These are phyloP conservation scores for Fallopia convolvulus DNA, from an alignment of 148 eudicot genomes.

Conservation along the genomic window DNA sequence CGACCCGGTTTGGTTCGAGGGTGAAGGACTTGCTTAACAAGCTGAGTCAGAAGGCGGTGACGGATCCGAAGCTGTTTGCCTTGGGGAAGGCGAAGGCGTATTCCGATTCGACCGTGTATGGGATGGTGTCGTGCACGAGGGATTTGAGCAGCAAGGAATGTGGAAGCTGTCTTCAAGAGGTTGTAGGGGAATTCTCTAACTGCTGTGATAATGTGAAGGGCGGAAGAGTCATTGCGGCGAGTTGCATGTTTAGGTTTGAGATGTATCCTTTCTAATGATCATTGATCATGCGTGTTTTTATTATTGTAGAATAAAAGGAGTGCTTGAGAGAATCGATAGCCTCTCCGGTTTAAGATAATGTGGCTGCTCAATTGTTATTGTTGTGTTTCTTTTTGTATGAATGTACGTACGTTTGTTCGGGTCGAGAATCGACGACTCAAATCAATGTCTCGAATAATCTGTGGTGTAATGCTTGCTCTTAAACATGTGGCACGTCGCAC, in stretches of 20 bases:
- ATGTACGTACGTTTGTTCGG: not conserved
- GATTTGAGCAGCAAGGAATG: conserved; percentile 29
- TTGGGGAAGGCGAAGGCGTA: conserved; percentile 19
- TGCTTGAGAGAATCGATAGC: too few relatives aligned
- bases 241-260: conserved; percentile 6
- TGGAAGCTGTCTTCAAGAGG: conserved; percentile 23
- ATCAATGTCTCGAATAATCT: not conserved
- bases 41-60: conserved; percentile 14
- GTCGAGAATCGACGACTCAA: not conserved
- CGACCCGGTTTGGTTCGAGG: conserved; percentile 13
- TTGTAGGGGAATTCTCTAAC: conserved; percentile 18
- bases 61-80: conserved; percentile 11
- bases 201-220: conserved; percentile 31
- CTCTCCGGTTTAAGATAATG: too few relatives aligned
- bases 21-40: conserved; percentile 18
- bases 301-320: not conserved
- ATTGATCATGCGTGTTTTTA: not conserved
- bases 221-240: conserved; percentile 17
- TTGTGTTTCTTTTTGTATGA: not conserved
- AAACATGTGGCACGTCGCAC: too few relatives aligned
- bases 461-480: not conserved
- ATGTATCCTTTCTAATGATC: not conserved
- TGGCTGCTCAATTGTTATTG: not conserved
- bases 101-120: conserved; percentile 21
- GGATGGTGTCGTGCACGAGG: conserved; percentile 36